A percentile compares a stretch with the other conserved stretches of the same genome.
Conservation (phyloP, 2,329 filamentous ascomycete species). For the Calonectria naviculata region DNA sequence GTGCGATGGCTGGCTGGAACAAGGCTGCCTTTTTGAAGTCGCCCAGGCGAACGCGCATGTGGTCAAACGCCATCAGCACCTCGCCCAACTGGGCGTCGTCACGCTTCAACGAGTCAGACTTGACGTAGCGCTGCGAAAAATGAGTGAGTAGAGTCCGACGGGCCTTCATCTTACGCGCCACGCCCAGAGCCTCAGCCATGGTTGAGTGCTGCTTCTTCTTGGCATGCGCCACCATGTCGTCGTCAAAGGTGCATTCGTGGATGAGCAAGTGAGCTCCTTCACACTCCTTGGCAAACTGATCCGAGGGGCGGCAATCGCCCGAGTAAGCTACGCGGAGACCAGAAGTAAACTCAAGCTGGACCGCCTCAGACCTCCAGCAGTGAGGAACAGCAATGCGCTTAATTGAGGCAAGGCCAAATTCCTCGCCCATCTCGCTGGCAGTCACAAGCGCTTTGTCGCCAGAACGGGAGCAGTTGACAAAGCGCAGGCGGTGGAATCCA, state of each 20-base stretch:
- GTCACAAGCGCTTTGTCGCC: conserved; percentile 44
- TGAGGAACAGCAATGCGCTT: conserved; percentile 78
- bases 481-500: conserved; percentile 68
- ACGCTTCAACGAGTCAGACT: conserved; percentile 53
- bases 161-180: conserved; percentile 84
- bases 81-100: conserved; percentile 49
- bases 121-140: conserved; percentile 94
- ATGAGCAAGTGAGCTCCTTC: conserved; percentile 83
- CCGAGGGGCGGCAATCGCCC: conserved; percentile 88
- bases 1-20: conserved; percentile 38
- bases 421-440: conserved; percentile 50
- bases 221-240: conserved; percentile 83
- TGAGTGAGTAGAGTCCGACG: conserved; percentile 88
- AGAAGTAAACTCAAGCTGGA: conserved; percentile 80
- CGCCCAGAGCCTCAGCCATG: conserved; percentile 82
- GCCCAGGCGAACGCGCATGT: conserved; percentile 78
- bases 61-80: conserved; percentile 81
- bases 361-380: conserved; percentile 82
- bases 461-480: conserved; percentile 42
- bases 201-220: conserved; percentile 91
- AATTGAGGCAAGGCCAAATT: conserved; percentile 73
- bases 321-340: conserved; percentile 92
- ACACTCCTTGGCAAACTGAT: conserved; percentile 77
- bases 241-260: conserved; percentile 96
- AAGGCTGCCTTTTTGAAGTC: conserved; percentile 74